Percentiles rank a stretch among this genome's conserved stretches.
These are phyloP conservation scores for Oleoguttula mirabilis DNA, from an alignment of 495 filamentous ascomycete genomes.

Conservation along the genomic window DNA sequence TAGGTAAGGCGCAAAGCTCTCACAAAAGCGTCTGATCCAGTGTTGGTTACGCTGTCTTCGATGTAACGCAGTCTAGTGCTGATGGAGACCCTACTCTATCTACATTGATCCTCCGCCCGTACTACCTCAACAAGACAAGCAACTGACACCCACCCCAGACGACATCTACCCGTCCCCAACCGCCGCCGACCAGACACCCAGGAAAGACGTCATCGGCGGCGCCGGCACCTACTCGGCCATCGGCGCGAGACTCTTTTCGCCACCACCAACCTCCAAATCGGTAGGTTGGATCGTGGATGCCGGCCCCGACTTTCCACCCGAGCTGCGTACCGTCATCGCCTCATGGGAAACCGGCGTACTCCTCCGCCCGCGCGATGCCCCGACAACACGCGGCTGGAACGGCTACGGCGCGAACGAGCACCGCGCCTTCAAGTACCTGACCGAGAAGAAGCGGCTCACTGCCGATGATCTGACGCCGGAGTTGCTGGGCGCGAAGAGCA, in stretches of 20 bases:
- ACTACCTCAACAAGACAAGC: neutral
- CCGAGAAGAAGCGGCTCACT: constrained; percentile 69
- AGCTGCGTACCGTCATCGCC: constrained; percentile 48
- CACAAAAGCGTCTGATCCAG: no score
- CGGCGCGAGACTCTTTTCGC: constrained; percentile 77
- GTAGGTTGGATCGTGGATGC: constrained; percentile 88
- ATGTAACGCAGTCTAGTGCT: no score
- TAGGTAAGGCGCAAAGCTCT: constrained; percentile 52
- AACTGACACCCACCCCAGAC: constrained; percentile 43
- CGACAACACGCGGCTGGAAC: constrained; percentile 88
- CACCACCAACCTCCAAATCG: constrained; percentile 34
- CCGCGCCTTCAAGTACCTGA: constrained; percentile 73
- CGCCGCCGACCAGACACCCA: constrained; percentile 36
- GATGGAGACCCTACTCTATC: no score
- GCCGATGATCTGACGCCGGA: constrained; percentile 42
- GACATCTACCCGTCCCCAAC: constrained; percentile 71
- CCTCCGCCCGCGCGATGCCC: constrained; percentile 51
- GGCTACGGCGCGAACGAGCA: constrained; percentile 50
- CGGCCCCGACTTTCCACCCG: constrained; percentile 70
- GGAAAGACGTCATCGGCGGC: constrained; percentile 66
- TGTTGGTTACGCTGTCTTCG: no score
- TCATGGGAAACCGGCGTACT: constrained; percentile 62
- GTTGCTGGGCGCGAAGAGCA: constrained; percentile 58
- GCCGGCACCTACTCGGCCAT: constrained; percentile 77
- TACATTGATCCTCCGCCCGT: no score